Percentiles rank a stretch among this genome's conserved stretches.
phyloP scores from a whole-genome alignment of 805 yeast genomes.

The Wickerhamiella vanderwaltii region DNA sequence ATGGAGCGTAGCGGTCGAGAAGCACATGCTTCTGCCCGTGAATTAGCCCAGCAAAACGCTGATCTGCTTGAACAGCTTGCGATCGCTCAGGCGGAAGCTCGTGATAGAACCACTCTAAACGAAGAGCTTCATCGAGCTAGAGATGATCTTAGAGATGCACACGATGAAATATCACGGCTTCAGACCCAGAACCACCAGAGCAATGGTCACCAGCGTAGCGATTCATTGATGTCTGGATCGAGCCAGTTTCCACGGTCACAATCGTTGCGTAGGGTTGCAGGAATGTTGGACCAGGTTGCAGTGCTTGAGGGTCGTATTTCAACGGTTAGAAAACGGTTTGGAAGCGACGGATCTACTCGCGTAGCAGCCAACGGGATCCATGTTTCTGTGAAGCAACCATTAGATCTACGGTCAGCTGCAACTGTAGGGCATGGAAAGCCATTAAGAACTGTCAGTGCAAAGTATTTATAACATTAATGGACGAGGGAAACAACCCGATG shows the following conservation, averaged over 20 bases:
- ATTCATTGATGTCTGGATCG: not conserved
- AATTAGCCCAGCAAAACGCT: conserved; percentile 30
- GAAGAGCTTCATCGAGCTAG: conserved; percentile 26
- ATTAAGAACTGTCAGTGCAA: not conserved
- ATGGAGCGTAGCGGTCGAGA: conserved; percentile 34
- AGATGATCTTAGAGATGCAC: conserved; percentile 27
- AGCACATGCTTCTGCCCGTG: conserved; percentile 27
- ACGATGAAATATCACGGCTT: conserved; percentile 22
- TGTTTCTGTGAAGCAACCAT: not conserved
- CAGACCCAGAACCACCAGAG: not conserved
- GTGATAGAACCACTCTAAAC: conserved; percentile 13
- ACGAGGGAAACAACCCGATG: too few relatives aligned
- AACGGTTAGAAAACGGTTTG: conserved; percentile 11
- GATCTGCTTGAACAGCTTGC: conserved; percentile 31
- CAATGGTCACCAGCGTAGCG: not conserved
- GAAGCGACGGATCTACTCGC: conserved; percentile 4
- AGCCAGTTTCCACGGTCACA: conserved; percentile 13
- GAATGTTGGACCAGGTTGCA: conserved; percentile 24
- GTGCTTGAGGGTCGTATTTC: conserved; percentile 23
- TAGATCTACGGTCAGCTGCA: not conserved
- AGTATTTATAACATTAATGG: too few relatives aligned
- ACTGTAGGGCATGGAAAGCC: not conserved
- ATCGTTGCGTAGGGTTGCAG: conserved; percentile 24
- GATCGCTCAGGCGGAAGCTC: conserved; percentile 27
- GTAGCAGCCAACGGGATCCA: too few relatives aligned